Evolutionary conservation across 2,329 filamentous ascomycete genomes (phyloP).

Genomic region (Hypoxylon sp.): DNA sequence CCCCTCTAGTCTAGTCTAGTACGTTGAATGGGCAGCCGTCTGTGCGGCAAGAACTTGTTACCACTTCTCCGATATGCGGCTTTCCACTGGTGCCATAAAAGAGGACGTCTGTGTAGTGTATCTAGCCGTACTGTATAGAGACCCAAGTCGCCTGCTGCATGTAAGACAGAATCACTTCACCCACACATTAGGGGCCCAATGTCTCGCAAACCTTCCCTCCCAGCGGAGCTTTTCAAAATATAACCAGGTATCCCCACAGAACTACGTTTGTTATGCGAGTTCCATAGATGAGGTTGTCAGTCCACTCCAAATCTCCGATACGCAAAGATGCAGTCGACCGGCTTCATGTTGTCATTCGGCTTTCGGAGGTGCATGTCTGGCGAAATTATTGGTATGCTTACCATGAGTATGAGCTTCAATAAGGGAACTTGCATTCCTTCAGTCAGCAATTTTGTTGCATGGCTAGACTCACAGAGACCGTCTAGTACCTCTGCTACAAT

Average conservation of each 20-base stretch:
- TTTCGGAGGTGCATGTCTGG: not conserved
- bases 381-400: not conserved
- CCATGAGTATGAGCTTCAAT: not conserved
- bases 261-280: not conserved
- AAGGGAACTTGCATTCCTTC: not conserved
- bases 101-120: not conserved
- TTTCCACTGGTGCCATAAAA: not conserved
- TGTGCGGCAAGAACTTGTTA: not conserved
- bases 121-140: constrained; percentile 1
- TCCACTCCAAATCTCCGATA: not conserved
- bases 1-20: not conserved
- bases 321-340: constrained; percentile 2
- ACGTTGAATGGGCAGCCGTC: not conserved
- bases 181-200: not conserved
- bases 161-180: not conserved
- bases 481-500: not conserved
- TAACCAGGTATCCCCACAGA: not conserved
- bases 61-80: not conserved
- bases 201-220: not conserved
- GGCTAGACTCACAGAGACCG: not conserved
- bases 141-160: not conserved
- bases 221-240: not conserved
- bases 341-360: not conserved
- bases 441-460: not conserved
- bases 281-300: not conserved